Evolutionary conservation across 257 asterid genomes (phyloP).

Genomic region (Leptodermis oblonga): DNA sequence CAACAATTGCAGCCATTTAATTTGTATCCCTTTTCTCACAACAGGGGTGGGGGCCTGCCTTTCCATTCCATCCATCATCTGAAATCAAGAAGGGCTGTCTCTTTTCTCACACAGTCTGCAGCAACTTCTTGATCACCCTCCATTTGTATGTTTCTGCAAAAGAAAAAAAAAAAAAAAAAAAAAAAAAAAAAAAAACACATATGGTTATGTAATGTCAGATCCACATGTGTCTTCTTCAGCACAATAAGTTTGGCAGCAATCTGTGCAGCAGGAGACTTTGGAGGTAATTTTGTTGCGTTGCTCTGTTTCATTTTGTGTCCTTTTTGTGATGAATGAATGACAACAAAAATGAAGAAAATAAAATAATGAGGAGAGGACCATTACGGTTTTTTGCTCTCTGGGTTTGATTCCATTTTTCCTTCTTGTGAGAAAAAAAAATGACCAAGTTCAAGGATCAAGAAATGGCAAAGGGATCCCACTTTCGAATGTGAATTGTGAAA

Average conservation of each 20-base stretch:
- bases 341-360: too few species aligned
- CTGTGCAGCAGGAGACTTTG: conserved; percentile 4
- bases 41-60: conserved; percentile 54
- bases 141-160: conserved; percentile 21
- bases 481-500: too few species aligned
- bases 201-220: conserved; percentile 29
- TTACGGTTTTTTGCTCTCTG: too few species aligned
- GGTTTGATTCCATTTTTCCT: not conserved
- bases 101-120: conserved; percentile 28
- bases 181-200: conserved; percentile 11
- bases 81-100: conserved; percentile 38
- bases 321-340: too few species aligned
- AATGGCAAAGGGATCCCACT: conserved; percentile 8
- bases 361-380: too few species aligned
- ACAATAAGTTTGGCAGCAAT: conserved; percentile 17
- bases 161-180: not conserved
- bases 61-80: conserved; percentile 23
- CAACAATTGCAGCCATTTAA: conserved; percentile 61
- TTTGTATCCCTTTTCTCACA: conserved; percentile 50
- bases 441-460: too few species aligned
- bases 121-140: conserved; percentile 29
- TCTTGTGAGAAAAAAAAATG: not conserved
- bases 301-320: conserved; percentile 11
- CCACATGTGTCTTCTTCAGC: conserved; percentile 37
- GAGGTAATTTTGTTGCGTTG: conserved; percentile 8